Evolutionary conservation across 2,329 filamentous ascomycete genomes (phyloP), one percentile per base, ranked within the genome.

Genomic region (Davidsoniella australis): DNA sequence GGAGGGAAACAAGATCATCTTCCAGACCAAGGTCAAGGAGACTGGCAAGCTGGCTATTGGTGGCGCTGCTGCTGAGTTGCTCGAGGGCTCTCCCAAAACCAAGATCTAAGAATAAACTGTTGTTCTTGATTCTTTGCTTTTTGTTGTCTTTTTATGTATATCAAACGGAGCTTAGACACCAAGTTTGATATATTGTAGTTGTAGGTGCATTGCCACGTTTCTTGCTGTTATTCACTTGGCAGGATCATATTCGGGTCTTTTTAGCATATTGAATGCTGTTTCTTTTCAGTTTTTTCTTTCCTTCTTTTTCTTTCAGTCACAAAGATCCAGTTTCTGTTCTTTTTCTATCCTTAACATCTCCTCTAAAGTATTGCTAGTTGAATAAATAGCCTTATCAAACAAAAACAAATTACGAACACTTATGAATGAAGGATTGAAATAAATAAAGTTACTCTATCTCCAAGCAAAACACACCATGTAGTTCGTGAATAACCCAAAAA

Each of bases 11-110:
- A 80, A 76, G 62, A 74, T 94, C 49, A 66, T 88, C 55, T 94
- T 94, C 74, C 85, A 93, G 72, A 76, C 77, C 49, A 87, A 79
- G 65, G 85, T 94, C 55, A 86, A 88, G 68, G 87, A 94, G 74
- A 94, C 87, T 49, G 87, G 87, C 59, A 94, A 93, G 74, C 69
- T 85, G 58, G 85, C 82, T 53, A 93, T 94, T 62, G 77, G 77
- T 23, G 84, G 82, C 17, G 87, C 80, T 5, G 87, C 82, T 26
- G 85, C 76, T 2, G 86, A 94, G 70, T 69, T 94, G 57, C 59
- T 80, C 24, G 45, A 47, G 23, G 42, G 18, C 7, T 29, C n/a
- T 16, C 38, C 46, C 38, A 52, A 49, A 42, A 47, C 50, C 18
- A 52, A 52, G 50, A 52, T 52, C 38, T 52, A 44, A 41, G 10